phyloP scores from a whole-genome alignment of 1,139 yeast genomes.

The Magnusiomyces clavatus region DNA sequence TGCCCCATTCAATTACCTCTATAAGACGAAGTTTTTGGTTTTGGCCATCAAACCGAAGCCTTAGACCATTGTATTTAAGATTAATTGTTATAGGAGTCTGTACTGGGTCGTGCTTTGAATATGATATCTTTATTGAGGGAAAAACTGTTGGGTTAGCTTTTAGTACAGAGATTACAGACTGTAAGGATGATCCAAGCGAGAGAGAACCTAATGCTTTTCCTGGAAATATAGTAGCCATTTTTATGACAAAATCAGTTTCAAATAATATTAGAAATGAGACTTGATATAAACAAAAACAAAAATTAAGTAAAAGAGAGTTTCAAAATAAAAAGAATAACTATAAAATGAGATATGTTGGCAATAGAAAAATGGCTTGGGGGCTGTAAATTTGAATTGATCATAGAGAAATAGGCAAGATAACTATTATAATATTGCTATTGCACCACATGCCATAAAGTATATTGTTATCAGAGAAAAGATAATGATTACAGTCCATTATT shows the following conservation, averaged over 20 bases:
- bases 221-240: slow-evolving; percentile 11
- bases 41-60: slow-evolving; percentile 25
- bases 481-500: too few species aligned
- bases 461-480: too few species aligned
- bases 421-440: too few species aligned
- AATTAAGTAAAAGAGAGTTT: too few species aligned
- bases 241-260: not conserved
- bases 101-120: slow-evolving; percentile 19
- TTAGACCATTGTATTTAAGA: slow-evolving; percentile 23
- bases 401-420: too few species aligned
- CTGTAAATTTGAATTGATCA: too few species aligned
- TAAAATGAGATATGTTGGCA: not conserved
- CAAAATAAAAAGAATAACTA: not conserved
- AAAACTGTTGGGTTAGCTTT: slow-evolving; percentile 21
- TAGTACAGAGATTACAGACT: slow-evolving; percentile 18
- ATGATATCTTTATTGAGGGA: slow-evolving; percentile 23
- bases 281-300: not conserved
- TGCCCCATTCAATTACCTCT: slow-evolving; percentile 25
- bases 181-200: slow-evolving; percentile 24
- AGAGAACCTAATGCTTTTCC: slow-evolving; percentile 12
- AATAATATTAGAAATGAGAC: too few species aligned
- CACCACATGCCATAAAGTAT: too few species aligned
- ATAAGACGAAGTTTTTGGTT: slow-evolving; percentile 24
- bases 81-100: slow-evolving; percentile 19
- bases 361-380: not conserved